Percentiles rank a stretch among this genome's conserved stretches.
Conservation (phyloP, 75 land plant species). For the Chamaecyparis obtusa region DNA sequence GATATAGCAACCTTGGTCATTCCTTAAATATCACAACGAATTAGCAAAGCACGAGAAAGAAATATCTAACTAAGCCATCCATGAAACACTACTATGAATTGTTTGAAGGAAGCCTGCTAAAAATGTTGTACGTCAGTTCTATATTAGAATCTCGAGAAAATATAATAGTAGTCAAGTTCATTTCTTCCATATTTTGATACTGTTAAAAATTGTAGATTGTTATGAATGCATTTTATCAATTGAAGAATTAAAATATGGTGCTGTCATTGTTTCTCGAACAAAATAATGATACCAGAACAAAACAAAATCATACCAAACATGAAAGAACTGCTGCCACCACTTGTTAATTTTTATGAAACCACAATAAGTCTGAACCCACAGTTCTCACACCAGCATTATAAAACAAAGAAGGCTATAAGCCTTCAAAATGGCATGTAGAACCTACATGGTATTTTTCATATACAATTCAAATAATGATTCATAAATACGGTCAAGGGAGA, state of each 20-base stretch:
- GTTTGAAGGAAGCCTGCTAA: not conserved
- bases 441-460: conserved; percentile 2
- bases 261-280: not conserved
- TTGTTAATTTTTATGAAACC: not conserved
- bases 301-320: not conserved
- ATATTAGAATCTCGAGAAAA: no score
- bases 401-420: not conserved
- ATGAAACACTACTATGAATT: not conserved
- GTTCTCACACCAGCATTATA: not conserved
- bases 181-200: not conserved
- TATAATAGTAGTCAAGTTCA: not conserved
- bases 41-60: not conserved
- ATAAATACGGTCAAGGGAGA: conserved; percentile 9
- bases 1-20: not conserved
- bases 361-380: not conserved
- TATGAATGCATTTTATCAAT: not conserved
- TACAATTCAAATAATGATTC: conserved; percentile 12
- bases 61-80: not conserved
- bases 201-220: not conserved
- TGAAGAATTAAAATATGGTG: not conserved
- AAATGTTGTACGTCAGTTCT: not conserved
- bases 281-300: not conserved
- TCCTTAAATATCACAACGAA: not conserved
- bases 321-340: not conserved
- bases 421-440: not conserved